Evolutionary conservation across 805 yeast species (phyloP), one percentile per base, ranked within the genome.

Genomic region (Yarrowia sp.): DNA sequence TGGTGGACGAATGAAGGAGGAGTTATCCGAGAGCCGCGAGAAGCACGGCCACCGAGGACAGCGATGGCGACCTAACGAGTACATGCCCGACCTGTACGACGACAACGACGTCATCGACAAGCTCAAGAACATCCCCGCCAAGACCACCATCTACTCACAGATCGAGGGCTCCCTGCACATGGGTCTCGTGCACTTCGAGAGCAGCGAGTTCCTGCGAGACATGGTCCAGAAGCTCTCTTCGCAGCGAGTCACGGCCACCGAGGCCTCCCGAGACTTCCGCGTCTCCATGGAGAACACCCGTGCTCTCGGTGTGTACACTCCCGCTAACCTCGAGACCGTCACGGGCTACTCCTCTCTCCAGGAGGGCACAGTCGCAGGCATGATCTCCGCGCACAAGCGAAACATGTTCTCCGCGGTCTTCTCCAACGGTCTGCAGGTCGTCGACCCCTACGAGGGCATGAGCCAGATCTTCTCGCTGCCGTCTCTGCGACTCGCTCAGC

Each of bases 391-490:
- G 12, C 61, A 55, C 10, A 55, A 55, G 47, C 19, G 61, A 27
- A 55, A 55, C 47, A 38, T 55, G 47, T 55, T 55, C 29, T 42
- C 61, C 12, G 46, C 61, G 3, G 38, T 39, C 29, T 55, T 55
- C 14, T 55, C 61, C 19, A 55, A 55, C 22, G 61, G 61, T 1
- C 35, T 55, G 6, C 61, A 55, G 13, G 38, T 55, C 2, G 47
- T 55, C 2, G 61, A 55, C 27, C 61, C 61, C 9, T 55, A 55
- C n/a, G 61, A 55, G 27, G 47, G 47, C 9, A 39, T 39, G 47
- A 27, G 38, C 16, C 47, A 55, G 29, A 31, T 55, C 12, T 55
- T 55, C 31, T 55, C 61, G 9, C 36, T 55, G 8, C 61, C 61
- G 12, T 55, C 61, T 14, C 29, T 55, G 12, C 18, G 47, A 31